Conservation (phyloP, 495 filamentous ascomycete species). For the Podospora sp. region DNA sequence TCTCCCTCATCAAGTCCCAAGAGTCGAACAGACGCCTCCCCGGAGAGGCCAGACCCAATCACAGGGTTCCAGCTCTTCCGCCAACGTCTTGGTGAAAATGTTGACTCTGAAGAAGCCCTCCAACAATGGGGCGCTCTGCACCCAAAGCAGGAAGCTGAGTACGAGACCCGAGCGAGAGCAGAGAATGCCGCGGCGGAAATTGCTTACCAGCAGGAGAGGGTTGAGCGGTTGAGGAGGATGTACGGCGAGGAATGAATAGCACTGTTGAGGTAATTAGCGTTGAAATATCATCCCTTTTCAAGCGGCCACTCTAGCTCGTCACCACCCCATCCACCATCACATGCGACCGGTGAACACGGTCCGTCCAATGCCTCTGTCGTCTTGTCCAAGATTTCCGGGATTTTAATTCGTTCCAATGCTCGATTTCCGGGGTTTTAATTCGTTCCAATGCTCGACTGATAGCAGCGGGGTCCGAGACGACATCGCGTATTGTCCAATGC, state of each 20-base stretch:
- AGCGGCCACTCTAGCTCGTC: no score
- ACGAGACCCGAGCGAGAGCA: not conserved
- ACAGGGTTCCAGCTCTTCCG: not conserved
- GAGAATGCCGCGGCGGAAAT: not conserved
- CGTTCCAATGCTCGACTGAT: no score
- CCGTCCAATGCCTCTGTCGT: no score
- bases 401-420: no score
- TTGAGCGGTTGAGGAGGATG: not conserved
- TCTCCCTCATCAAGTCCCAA: not conserved
- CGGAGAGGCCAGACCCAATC: not conserved
- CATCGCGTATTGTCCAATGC: no score
- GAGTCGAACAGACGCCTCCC: not conserved
- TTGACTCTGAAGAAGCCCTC: not conserved
- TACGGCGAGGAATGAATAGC: not conserved
- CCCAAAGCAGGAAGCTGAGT: not conserved
- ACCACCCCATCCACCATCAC: no score
- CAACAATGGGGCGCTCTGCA: not conserved
- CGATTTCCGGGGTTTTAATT: no score
- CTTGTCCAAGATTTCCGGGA: no score
- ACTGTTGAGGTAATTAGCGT: no score
- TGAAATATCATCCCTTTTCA: no score
- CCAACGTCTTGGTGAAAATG: not conserved
- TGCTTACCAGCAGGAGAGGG: not conserved
- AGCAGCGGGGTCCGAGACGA: no score
- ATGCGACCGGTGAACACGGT: no score